These are phyloP conservation scores for Candida insectalens DNA, from an alignment of 805 yeast genomes.

Conservation along the genomic window DNA sequence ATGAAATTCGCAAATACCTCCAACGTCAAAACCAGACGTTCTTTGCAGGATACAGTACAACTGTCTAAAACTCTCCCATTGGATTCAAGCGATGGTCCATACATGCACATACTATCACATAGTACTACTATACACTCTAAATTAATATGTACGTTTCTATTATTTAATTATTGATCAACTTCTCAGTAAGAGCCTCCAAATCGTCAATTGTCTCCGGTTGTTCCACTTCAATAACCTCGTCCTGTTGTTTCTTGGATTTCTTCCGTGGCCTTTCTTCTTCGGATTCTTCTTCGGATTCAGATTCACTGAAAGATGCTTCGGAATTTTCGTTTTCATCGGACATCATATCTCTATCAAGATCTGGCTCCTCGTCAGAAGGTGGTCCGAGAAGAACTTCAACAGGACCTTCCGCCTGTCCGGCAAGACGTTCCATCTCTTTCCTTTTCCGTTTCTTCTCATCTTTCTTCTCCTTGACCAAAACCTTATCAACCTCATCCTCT, in stretches of 20 bases:
- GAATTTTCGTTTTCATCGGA: constrained; percentile 6
- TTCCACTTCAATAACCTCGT: constrained; percentile 57
- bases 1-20: constrained; percentile 66
- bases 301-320: constrained; percentile 5
- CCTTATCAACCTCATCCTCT: constrained; percentile 74
- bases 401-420: constrained; percentile 29
- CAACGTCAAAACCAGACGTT: constrained; percentile 9
- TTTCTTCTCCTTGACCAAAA: constrained; percentile 62
- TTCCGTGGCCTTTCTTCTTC: constrained; percentile 20
- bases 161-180: constrained; percentile 20
- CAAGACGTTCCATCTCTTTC: constrained; percentile 62
- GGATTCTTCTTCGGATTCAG: constrained; percentile 20
- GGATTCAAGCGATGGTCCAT: too few relatives aligned
- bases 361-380: constrained; percentile 9
- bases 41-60: constrained; percentile 18
- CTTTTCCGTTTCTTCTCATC: constrained; percentile 85
- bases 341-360: constrained; percentile 36
- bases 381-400: constrained; percentile 15
- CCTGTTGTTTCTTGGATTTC: constrained; percentile 31
- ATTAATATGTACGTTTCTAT: not conserved
- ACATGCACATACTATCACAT: not conserved
- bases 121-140: not conserved
- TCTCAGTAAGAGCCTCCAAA: constrained; percentile 74
- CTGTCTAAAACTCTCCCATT: constrained; percentile 13
- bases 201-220: constrained; percentile 90